Conservation (phyloP, 306 rosid species). For the Bauhinia variegata region DNA sequence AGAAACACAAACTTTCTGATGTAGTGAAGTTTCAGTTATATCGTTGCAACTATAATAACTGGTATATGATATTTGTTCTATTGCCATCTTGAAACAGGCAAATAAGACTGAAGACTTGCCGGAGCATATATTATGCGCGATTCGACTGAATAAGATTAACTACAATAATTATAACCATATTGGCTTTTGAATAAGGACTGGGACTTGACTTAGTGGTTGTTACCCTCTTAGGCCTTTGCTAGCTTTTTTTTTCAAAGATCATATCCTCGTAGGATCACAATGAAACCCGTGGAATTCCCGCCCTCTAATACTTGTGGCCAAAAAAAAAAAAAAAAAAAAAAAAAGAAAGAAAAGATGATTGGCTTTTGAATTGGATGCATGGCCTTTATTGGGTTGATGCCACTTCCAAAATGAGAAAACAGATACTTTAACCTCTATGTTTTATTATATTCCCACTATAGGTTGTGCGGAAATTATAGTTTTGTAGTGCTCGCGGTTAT, state of each 20-base stretch:
- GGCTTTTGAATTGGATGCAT: conserved; percentile 38
- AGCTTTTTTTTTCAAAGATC: too few relatives aligned
- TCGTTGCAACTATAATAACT: neutral
- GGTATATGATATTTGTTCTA: conserved; percentile 17
- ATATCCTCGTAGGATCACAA: too few relatives aligned
- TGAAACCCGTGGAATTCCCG: too few relatives aligned
- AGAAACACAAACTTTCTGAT: too few relatives aligned
- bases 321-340: too few relatives aligned
- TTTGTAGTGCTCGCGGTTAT: conserved; percentile 16
- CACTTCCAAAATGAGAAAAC: neutral
- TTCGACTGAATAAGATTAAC: conserved; percentile 74
- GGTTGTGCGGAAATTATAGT: conserved; percentile 24
- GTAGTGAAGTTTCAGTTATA: too few relatives aligned
- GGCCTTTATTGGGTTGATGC: conserved; percentile 10
- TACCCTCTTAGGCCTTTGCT: too few relatives aligned
- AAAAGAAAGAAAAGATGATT: too few relatives aligned
- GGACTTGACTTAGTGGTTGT: too few relatives aligned
- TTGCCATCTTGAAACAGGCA: conserved; percentile 53
- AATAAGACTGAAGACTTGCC: conserved; percentile 90
- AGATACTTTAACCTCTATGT: conserved; percentile 23
- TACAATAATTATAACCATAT: conserved; percentile 53
- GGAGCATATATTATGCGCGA: conserved; percentile 74
- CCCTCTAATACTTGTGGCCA: too few relatives aligned
- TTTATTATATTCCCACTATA: conserved; percentile 6
- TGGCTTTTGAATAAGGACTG: conserved; percentile 50